Evolutionary conservation across 352 stramenopile genomes (phyloP).

Genomic region (Pythium phragmiticola): DNA sequence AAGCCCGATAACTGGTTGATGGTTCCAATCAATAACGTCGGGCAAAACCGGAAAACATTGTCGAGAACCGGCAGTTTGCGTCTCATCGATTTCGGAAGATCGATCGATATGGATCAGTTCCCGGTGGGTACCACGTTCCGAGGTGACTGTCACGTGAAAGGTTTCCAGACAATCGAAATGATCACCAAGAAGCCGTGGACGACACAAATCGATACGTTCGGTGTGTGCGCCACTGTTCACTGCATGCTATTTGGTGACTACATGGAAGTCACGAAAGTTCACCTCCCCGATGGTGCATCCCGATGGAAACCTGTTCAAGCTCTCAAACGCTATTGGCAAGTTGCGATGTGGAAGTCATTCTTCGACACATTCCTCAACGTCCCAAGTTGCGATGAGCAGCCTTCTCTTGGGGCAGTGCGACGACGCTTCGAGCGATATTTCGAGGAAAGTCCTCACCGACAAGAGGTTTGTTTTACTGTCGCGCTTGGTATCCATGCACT

Average conservation of each 20-base stretch:
- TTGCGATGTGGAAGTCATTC: conserved; percentile 65
- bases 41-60: not conserved
- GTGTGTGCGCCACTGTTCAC: conserved; percentile 68
- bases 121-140: conserved; percentile 53
- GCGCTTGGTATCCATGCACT: not conserved
- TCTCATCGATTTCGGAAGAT: conserved; percentile 84
- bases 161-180: conserved; percentile 87
- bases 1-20: conserved; percentile 89
- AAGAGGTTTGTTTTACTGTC: conserved; percentile 35
- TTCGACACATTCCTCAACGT: conserved; percentile 79
- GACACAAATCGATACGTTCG: conserved; percentile 85
- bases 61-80: conserved; percentile 44
- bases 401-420: conserved; percentile 44
- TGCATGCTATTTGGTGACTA: conserved; percentile 87
- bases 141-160: conserved; percentile 80
- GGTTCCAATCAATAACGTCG: conserved; percentile 24
- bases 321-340: conserved; percentile 84
- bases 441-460: conserved; percentile 34
- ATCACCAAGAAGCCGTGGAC: conserved; percentile 70
- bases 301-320: conserved; percentile 48
- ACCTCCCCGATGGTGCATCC: conserved; percentile 25
- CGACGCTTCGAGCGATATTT: conserved; percentile 62
- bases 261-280: conserved; percentile 60
- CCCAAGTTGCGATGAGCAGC: conserved; percentile 59
- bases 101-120: conserved; percentile 72